Evolutionary conservation across 1,284 basidiomycete species (phyloP).

Genomic region (Sanguinoderma infundibulare): DNA sequence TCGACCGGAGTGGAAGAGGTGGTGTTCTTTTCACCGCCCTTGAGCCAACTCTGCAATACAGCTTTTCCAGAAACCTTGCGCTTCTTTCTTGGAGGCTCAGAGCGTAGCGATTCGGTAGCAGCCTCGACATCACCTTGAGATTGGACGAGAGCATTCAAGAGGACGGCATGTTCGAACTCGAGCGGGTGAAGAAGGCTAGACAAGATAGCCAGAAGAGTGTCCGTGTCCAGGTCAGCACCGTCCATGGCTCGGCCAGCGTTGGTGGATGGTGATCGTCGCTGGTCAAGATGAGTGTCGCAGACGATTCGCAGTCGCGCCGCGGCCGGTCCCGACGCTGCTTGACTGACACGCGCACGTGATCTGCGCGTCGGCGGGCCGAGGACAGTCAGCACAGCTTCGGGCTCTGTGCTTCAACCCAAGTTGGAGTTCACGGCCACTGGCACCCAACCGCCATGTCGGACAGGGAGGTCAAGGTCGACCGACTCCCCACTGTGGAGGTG

Average conservation of each 20-base stretch:
- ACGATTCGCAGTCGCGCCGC: too few relatives aligned
- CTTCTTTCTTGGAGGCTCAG: slow-evolving; percentile 38
- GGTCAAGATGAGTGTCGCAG: background rate
- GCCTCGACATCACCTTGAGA: slow-evolving; percentile 62
- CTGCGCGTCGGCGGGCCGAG: background rate
- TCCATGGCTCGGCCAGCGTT: slow-evolving; percentile 7
- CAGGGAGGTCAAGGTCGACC: background rate
- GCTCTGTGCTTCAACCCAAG: too few relatives aligned
- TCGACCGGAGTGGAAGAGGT: background rate
- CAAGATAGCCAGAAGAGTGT: slow-evolving; percentile 68
- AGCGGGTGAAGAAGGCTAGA: slow-evolving; percentile 56
- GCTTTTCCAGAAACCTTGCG: slow-evolving; percentile 42
- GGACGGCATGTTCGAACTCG: slow-evolving; percentile 40
- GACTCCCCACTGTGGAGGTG: background rate
- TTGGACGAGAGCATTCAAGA: slow-evolving; percentile 66
- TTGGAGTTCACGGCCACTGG: too few relatives aligned
- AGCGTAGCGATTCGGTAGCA: slow-evolving; percentile 49
- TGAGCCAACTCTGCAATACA: slow-evolving; percentile 61
- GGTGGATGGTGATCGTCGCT: background rate
- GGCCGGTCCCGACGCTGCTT: background rate
- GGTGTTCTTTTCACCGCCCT: slow-evolving; percentile 1
- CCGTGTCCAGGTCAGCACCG: slow-evolving; percentile 53
- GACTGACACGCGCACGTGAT: slow-evolving; percentile 12
- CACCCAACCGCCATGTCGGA: slow-evolving; percentile 13
- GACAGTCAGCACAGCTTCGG: background rate